phyloP scores from a whole-genome alignment of 2,329 filamentous ascomycete genomes.

The Penicillium sp. region DNA sequence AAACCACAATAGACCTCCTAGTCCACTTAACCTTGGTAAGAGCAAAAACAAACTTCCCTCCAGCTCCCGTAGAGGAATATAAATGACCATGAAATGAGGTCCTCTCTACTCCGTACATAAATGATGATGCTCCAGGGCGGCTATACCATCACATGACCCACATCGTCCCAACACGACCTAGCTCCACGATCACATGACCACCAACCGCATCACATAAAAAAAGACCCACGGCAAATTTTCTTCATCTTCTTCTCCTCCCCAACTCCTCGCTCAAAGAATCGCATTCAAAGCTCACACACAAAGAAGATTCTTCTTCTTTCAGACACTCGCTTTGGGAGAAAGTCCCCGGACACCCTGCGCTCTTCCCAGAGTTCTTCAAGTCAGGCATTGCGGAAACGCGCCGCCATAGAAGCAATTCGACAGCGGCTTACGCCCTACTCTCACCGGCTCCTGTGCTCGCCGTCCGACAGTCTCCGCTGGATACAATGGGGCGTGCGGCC shows the following conservation, averaged over 20 bases:
- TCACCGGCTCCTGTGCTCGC: conserved; percentile 51
- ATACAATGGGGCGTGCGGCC: conserved; percentile 43
- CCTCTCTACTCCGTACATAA: no score
- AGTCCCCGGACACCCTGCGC: conserved; percentile 94
- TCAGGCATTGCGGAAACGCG: conserved; percentile 88
- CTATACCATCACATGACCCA: conserved; percentile 12
- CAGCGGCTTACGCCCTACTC: conserved; percentile 77
- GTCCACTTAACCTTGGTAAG: background rate
- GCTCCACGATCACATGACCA: conserved; percentile 28
- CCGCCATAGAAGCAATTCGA: conserved; percentile 96
- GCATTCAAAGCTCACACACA: conserved; percentile 99
- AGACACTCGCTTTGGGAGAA: conserved; percentile 91
- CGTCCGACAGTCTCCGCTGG: conserved; percentile 55
- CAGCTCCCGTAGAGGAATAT: background rate
- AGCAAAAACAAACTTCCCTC: background rate
- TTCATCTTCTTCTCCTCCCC: conserved; percentile 51
- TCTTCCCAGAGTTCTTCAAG: conserved; percentile 38
- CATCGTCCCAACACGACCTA: conserved; percentile 29
- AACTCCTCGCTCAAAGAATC: conserved; percentile 99
- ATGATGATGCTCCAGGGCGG: background rate
- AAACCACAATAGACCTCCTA: background rate
- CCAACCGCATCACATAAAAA: conserved; percentile 20
- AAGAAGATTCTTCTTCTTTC: conserved; percentile 57
- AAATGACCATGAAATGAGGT: background rate
- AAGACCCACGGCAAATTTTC: conserved; percentile 32